phyloP scores from a whole-genome alignment of 2,329 filamentous ascomycete species.

The Emergomyces africanus region DNA sequence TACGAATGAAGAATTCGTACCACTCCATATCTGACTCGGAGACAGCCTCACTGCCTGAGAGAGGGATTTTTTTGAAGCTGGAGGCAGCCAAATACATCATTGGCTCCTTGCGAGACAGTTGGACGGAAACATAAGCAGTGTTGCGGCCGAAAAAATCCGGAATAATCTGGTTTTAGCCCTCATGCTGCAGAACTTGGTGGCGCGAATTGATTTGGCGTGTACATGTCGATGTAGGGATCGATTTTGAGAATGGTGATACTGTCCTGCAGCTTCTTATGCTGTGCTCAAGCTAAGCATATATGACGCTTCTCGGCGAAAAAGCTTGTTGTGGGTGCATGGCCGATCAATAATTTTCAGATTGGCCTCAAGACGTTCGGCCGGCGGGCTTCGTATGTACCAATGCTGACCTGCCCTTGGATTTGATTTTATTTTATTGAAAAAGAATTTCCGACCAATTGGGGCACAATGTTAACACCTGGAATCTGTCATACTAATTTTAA shows the following conservation, averaged over 20 bases:
- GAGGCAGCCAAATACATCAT: constrained; percentile 86
- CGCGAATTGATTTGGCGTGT: constrained; percentile 49
- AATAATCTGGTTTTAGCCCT: constrained; percentile 69
- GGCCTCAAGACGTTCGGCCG: constrained; percentile 44
- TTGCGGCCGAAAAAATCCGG: constrained; percentile 77
- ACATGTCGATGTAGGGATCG: constrained; percentile 60
- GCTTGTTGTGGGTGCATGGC: neutral
- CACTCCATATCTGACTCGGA: constrained; percentile 73
- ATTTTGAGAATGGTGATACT: constrained; percentile 72
- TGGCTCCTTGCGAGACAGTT: constrained; percentile 78
- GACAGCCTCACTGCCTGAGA: constrained; percentile 60
- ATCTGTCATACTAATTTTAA: too few species aligned
- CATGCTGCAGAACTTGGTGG: constrained; percentile 62
- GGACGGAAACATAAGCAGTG: constrained; percentile 63
- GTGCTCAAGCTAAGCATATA: constrained; percentile 42
- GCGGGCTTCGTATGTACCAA: constrained; percentile 27
- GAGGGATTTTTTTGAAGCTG: constrained; percentile 64
- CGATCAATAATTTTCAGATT: too few species aligned
- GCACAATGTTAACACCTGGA: neutral
- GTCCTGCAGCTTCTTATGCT: constrained; percentile 70
- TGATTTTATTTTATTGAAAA: neutral
- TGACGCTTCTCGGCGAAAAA: neutral
- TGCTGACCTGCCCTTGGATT: neutral
- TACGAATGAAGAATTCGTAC: constrained; percentile 77
- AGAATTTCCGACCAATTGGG: neutral